Evolutionary conservation across 495 filamentous ascomycete genomes (phyloP), one percentile per base, ranked within the genome.

Genomic region (Penicillium alfredii): DNA sequence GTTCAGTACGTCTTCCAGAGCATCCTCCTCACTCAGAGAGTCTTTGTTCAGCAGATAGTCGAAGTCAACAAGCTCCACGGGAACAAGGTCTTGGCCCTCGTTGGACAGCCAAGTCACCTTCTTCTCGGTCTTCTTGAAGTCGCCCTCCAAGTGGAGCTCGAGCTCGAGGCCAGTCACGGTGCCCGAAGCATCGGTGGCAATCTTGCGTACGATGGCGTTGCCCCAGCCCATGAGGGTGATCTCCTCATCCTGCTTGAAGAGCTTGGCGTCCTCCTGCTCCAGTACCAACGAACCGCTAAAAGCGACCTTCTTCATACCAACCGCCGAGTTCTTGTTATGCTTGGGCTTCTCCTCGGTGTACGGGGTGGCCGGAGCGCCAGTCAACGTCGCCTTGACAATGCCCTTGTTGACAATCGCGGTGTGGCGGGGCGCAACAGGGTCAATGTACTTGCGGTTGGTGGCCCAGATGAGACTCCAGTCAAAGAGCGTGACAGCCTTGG

Each of bases 201-300:
- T 85, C 49, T 80, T 80, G 27, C 81, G 80, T 8, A 94, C 81
- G 40, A 92, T 77, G 18, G 86, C 89, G 44, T 96, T 95, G 47
- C 89, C 89, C 89, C 89, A 95, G 54, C 78, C 81, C 89, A 95
- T 96, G 16, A 95, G 71, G 0, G 89, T 96, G 48, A 96, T 86
- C 58, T 95, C 89, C 66, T 96, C 89, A 47, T 84, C 80, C 40
- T 83, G 74, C 47, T 75, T 80, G 67, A 94, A 92, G 30, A 67
- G 72, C 60, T 82, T 76, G 42, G 82, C 88, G 48, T 96, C 89
- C 28, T 72, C 83, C 61, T 95, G 89, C 53, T 94, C 89, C 28
- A 96, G 64, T 19, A 92, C 58, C 42, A 95, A 68, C 15, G 75
- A 68, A 32, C 71, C 63, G 48, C 80, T 82, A 55, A 78, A 92